Evolutionary conservation across 768 basidiomycete species (phyloP).

Genomic region (Boletus sensibilis): DNA sequence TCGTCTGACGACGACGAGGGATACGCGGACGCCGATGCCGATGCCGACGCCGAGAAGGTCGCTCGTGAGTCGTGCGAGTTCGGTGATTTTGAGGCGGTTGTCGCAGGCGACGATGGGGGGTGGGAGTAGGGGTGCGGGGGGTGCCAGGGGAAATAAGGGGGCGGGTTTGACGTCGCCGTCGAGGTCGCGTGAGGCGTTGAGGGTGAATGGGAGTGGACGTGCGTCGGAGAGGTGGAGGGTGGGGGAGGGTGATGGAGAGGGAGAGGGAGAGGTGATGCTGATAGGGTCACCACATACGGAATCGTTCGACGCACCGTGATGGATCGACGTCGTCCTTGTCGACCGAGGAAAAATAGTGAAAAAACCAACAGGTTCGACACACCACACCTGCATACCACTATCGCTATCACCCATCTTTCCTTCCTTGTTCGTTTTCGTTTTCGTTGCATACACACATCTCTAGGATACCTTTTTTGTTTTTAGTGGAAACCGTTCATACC

Average conservation of each 20-base stretch:
- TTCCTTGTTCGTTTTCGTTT: neutral
- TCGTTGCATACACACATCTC: neutral
- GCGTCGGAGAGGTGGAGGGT: constrained; percentile 2
- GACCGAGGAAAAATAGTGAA: neutral
- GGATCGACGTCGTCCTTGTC: neutral
- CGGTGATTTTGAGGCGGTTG: constrained; percentile 24
- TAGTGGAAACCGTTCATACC: neutral
- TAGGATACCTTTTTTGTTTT: neutral
- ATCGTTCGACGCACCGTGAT: constrained; percentile 4
- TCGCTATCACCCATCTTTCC: neutral
- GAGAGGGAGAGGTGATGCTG: constrained; percentile 20
- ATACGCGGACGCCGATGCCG: neutral
- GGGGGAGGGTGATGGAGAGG: neutral
- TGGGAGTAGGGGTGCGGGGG: neutral
- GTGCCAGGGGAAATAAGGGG: neutral
- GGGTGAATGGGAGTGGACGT: neutral
- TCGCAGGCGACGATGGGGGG: constrained; percentile 18
- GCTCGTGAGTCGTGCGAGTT: constrained; percentile 29
- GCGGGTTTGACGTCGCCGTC: neutral
- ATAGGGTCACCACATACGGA: constrained; percentile 15
- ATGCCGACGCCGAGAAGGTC: constrained; percentile 10
- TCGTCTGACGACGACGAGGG: constrained; percentile 16
- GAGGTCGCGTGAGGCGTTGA: constrained; percentile 1
- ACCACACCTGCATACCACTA: neutral
- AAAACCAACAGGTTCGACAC: neutral